phyloP scores from a whole-genome alignment of 306 rosid genomes.

The Mucuna pruriens region DNA sequence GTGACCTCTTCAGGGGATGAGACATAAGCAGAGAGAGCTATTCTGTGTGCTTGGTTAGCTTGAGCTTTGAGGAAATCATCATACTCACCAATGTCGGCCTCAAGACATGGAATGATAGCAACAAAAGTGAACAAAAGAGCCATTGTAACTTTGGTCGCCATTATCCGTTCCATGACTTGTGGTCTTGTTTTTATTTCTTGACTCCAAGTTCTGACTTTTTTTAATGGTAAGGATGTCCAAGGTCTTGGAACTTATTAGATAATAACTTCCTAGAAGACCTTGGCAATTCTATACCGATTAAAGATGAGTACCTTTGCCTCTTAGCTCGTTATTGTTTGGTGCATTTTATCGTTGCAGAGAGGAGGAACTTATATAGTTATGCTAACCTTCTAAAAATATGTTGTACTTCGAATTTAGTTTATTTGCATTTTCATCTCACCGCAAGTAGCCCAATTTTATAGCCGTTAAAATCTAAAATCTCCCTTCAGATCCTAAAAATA shows the following conservation, averaged over 20 bases:
- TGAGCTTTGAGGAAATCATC: conserved; percentile 12
- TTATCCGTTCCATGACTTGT: conserved; percentile 5
- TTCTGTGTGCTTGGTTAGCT: not conserved
- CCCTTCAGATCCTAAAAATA: too few species aligned
- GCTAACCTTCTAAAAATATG: too few species aligned
- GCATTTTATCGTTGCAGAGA: too few species aligned
- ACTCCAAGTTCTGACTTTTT: not conserved
- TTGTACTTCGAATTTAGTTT: too few species aligned
- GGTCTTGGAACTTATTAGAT: not conserved
- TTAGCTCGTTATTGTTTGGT: too few species aligned
- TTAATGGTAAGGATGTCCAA: not conserved
- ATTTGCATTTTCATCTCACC: too few species aligned
- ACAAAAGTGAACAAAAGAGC: not conserved
- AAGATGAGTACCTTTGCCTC: too few species aligned
- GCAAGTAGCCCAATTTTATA: too few species aligned
- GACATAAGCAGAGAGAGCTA: not conserved
- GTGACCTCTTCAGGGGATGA: conserved; percentile 10
- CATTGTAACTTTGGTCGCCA: conserved; percentile 6
- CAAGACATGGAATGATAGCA: conserved; percentile 38
- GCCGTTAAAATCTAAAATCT: too few species aligned
- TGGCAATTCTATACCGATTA: not conserved
- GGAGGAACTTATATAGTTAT: too few species aligned
- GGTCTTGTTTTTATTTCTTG: not conserved
- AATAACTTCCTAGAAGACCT: conserved; percentile 12
- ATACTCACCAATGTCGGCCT: conserved; percentile 29